Conservation (phyloP, 768 basidiomycete genomes). For the Podaxis rugospora region DNA sequence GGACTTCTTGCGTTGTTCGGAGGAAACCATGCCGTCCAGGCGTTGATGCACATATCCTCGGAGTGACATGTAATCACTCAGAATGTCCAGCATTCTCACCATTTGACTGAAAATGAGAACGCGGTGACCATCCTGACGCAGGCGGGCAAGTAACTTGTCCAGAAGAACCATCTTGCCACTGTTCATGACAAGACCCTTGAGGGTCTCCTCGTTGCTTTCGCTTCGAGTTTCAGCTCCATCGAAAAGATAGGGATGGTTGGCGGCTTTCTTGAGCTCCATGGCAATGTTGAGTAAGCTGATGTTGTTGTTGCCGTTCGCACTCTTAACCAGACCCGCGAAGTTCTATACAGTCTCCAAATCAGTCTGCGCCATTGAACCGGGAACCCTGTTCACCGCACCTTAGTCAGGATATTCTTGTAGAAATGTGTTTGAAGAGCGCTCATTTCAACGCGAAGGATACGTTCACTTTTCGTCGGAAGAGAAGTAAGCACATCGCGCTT, state of each 20-base stretch:
- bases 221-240: conserved; percentile 82
- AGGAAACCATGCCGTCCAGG: conserved; percentile 92
- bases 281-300: conserved; percentile 97
- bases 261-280: conserved; percentile 99
- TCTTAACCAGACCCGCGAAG: conserved; percentile 88
- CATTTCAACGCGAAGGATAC: conserved; percentile 97
- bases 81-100: conserved; percentile 98
- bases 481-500: conserved; percentile 97
- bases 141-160: conserved; percentile 89
- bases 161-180: conserved; percentile 98
- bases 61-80: conserved; percentile 92
- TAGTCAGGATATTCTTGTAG: conserved; percentile 97
- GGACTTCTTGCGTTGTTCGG: conserved; percentile 89
- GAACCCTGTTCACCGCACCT: conserved; percentile 39
- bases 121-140: conserved; percentile 90
- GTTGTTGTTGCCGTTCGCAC: conserved; percentile 82
- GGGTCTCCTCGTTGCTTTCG: conserved; percentile 69
- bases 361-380: not conserved
- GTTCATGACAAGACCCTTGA: conserved; percentile 97
- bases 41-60: conserved; percentile 92
- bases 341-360: conserved; percentile 48
- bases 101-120: conserved; percentile 99
- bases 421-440: conserved; percentile 93
- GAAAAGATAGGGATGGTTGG: conserved; percentile 96
- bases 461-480: conserved; percentile 96